Evolutionary conservation across 768 basidiomycete genomes (phyloP), one percentile per base, ranked within the genome.

Genomic region (Naganishia vaughanmartiniae): DNA sequence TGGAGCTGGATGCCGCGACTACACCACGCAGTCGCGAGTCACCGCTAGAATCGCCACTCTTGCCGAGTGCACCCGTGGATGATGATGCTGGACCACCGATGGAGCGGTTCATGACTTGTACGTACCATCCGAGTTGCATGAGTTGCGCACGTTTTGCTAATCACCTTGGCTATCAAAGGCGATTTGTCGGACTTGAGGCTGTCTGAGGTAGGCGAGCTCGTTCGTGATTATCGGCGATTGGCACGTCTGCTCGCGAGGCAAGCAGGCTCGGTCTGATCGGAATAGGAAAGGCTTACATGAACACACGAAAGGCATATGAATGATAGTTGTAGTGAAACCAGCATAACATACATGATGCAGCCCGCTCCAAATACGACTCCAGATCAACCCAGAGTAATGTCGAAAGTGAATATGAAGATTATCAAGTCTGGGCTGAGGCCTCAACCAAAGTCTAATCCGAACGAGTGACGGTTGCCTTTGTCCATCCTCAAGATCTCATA

Each of bases 191-290:
- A 98, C 72, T 80, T 98, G 66, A 85, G 85, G 66, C 81, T 97
- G 30, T 87, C 88, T 0, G 95, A 99, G 74, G 87, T 97, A 0
- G 87, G 84, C 0, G 87, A 89, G 73, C 83, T 99, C 53, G 82
- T 98, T 77, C 82, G 83, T 36, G 94, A 96, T 73, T 97, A 96
- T 80, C 86, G 86, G 73, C 83, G 89, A 54, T 78, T 96, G 65
- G 93, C 73, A 19, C 36, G 39, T 34, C 30, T 63, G 17, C 36
- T 63, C 48, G 48, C 48, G 21, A 4, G n/a, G 21, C 48, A 51
- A n/a, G 48, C 48, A n/a, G 24, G 48, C n/a, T 24, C 19, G 24
- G 6, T 15, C 14, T 51, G 48, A 51, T 4, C 48, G 17, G 42
- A 42, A 9, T 42, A 42, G 5, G 42, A 15, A 15, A 42, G 15